Conservation (phyloP, 441 rosid genomes). For the Mallotus repandus region DNA sequence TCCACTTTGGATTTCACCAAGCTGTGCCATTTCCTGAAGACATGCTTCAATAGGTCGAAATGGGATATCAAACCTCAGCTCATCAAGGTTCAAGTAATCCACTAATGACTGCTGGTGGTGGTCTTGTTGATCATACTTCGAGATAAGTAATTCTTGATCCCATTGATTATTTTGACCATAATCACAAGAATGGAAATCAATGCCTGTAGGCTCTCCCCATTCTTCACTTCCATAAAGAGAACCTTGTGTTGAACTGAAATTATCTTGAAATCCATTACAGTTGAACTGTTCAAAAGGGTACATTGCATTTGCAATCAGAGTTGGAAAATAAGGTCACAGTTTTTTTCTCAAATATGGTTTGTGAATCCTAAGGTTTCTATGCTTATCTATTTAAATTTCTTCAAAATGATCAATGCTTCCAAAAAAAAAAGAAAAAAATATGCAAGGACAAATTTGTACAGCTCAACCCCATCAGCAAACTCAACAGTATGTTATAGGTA, state of each 20-base stretch:
- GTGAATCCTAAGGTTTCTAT: neutral
- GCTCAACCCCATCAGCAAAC: neutral
- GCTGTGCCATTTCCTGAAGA: slow-evolving; percentile 17
- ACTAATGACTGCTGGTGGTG: slow-evolving; percentile 5
- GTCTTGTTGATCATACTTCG: slow-evolving; percentile 22
- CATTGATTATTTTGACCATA: slow-evolving; percentile 10
- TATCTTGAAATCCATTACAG: slow-evolving; percentile 23
- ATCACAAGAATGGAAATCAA: slow-evolving; percentile 8
- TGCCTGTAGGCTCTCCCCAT: neutral
- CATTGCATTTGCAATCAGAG: neutral
- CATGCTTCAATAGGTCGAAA: slow-evolving; percentile 13
- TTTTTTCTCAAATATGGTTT: neutral
- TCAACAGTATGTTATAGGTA: neutral
- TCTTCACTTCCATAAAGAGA: neutral
- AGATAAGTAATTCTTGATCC: slow-evolving; percentile 16
- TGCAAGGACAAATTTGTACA: neutral
- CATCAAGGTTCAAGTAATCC: slow-evolving; percentile 16
- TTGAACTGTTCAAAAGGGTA: slow-evolving; percentile 20
- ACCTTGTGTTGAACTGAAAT: neutral
- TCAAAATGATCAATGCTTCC: neutral
- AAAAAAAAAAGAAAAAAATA: neutral
- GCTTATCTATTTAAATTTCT: neutral
- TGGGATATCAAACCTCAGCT: slow-evolving; percentile 20
- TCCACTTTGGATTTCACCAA: slow-evolving; percentile 2
- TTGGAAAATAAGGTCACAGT: slow-evolving; percentile 6